Percentiles rank a stretch among this genome's conserved stretches.
These are phyloP conservation scores for Trametes sp. DNA, from an alignment of 1,284 basidiomycete species.

Conservation along the genomic window DNA sequence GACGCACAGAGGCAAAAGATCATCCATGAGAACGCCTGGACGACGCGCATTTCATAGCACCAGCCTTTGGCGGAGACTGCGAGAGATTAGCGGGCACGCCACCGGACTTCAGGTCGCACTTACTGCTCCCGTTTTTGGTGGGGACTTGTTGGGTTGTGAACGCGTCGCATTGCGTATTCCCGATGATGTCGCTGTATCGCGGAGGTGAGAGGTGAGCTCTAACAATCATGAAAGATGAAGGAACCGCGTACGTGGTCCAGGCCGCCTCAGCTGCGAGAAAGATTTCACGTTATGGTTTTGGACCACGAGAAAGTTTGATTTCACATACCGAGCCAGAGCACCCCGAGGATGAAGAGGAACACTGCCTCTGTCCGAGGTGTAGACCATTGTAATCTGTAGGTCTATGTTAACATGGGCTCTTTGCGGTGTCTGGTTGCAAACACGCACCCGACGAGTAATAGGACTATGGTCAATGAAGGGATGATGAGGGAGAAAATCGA, in stretches of 20 bases:
- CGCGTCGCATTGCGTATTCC: slow-evolving; percentile 66
- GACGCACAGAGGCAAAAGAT: slow-evolving; percentile 66
- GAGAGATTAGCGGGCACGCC: slow-evolving; percentile 9
- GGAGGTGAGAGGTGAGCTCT: too few relatives aligned
- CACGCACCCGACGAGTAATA: slow-evolving; percentile 47
- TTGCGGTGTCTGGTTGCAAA: neutral
- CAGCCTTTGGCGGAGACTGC: slow-evolving; percentile 64
- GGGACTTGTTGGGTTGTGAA: slow-evolving; percentile 53
- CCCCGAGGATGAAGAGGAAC: slow-evolving; percentile 60
- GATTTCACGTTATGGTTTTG: slow-evolving; percentile 5
- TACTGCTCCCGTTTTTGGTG: slow-evolving; percentile 65
- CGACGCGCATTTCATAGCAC: slow-evolving; percentile 81
- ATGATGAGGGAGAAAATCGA: slow-evolving; percentile 71
- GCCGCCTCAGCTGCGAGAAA: slow-evolving; percentile 66
- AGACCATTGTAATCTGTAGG: slow-evolving; percentile 67
- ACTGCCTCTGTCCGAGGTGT: slow-evolving; percentile 68
- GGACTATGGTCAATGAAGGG: slow-evolving; percentile 67
- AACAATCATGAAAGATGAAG: too few relatives aligned
- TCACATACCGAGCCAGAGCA: slow-evolving; percentile 71
- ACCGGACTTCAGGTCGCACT: slow-evolving; percentile 33
- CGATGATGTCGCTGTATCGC: slow-evolving; percentile 73
- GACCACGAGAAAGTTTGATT: slow-evolving; percentile 3
- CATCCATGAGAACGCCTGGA: slow-evolving; percentile 81
- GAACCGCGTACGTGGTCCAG: slow-evolving; percentile 67
- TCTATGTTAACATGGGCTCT: neutral